Evolutionary conservation across 2,329 filamentous ascomycete genomes (phyloP), one percentile per base, ranked within the genome.

Genomic region (Apiospora arundinis): DNA sequence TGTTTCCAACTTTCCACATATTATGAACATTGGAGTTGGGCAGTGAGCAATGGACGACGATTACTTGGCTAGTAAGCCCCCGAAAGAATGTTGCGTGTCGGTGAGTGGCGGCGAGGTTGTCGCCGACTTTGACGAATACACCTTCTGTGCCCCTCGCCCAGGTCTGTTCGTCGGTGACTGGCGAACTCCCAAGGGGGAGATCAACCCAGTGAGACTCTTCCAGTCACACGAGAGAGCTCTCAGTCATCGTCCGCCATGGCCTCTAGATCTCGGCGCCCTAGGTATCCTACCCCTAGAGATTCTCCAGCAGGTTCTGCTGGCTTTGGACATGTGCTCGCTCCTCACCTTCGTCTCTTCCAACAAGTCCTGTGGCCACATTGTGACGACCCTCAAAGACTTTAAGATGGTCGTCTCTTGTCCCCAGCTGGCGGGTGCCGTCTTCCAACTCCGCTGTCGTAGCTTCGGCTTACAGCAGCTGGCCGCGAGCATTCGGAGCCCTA

Each of bases 371-470:
- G 52, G 52, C 12, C 52, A 37, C 28, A 60, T 60, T 14, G 52
- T 28, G 52, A 60, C 52, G 25, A 60, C 52, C 25, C 52, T 60
- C 52, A 6, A 60, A 11, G 52, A 60, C 16, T 60, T 60, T 28
- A 11, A 60, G 18, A 21, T 21, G 28, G 52, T 60, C 16, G 25
- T 37, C 28, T 60, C 52, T 1, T 60, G 52, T 32, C 52, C 52
- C 21, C 52, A 60, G 52, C 7, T 60, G 28, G 28, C 52, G 28
- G 52, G 52, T 7, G 52, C 52, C 16, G 16, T 60, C 28, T 60
- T n/a, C 28, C 52, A 60, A 7, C 52, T 60, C 52, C 52, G 52
- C 52, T 60, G 52, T 28, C 52, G 52, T 25, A 60, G 52, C 28
- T 60, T 60, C 52, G 52, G 52, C 18, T 16, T 60, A 14, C 52